These are phyloP conservation scores for Boletus speciosus DNA, from an alignment of 768 basidiomycete species.

Conservation along the genomic window DNA sequence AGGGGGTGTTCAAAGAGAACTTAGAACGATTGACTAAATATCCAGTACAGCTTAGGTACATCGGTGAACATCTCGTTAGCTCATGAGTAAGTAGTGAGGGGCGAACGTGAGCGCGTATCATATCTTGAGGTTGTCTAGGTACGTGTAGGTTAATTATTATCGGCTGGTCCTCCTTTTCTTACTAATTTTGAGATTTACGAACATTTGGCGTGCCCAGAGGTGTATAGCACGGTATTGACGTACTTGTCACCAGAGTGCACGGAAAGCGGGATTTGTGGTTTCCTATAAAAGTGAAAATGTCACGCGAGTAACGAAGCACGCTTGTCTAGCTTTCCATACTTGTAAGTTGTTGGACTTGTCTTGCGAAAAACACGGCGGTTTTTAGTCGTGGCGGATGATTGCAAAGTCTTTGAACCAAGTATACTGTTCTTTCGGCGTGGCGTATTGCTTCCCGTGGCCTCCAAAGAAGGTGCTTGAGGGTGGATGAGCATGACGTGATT, in stretches of 20 bases:
- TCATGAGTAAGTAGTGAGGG: no score
- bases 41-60: no score
- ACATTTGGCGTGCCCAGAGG: neutral
- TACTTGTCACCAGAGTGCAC: neutral
- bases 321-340: neutral
- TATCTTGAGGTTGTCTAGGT: no score
- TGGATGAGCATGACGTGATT: neutral
- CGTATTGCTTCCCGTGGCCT: slow-evolving; percentile 62
- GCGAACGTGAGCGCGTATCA: no score
- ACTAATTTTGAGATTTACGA: neutral
- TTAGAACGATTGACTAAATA: no score
- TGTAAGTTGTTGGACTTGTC: neutral
- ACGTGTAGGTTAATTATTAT: no score
- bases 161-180: no score
- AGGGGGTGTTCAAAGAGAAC: no score
- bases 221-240: neutral
- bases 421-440: slow-evolving; percentile 71
- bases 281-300: neutral
- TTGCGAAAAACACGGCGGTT: neutral
- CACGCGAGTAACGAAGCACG: neutral
- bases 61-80: no score
- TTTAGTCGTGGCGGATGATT: slow-evolving; percentile 34
- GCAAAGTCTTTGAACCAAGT: slow-evolving; percentile 72
- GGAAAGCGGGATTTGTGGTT: neutral
- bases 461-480: slow-evolving; percentile 68